Conservation (phyloP, 495 filamentous ascomycete species). For the Tuber umbilicatum region DNA sequence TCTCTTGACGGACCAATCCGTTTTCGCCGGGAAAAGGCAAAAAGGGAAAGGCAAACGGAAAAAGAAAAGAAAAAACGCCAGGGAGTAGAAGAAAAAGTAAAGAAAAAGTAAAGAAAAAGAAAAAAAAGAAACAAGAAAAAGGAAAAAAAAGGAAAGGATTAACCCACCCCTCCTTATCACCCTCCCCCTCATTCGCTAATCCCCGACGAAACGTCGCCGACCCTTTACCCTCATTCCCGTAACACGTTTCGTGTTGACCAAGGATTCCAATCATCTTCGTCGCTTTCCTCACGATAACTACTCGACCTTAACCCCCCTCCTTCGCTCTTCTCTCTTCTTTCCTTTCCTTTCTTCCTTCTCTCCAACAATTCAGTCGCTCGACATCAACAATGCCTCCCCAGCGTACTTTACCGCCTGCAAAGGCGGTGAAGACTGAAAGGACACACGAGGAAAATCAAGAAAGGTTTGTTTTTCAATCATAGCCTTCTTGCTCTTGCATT, state of each 20-base stretch:
- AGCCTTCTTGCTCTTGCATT: constrained; percentile 10
- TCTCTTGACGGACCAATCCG: neutral
- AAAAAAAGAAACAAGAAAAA: neutral
- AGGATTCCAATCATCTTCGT: constrained; percentile 9
- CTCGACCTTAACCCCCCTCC: neutral
- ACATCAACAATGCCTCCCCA: constrained; percentile 36
- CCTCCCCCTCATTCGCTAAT: constrained; percentile 14
- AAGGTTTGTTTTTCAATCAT: constrained; percentile 48
- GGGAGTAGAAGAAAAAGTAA: neutral
- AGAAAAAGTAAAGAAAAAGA: neutral
- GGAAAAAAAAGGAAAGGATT: neutral
- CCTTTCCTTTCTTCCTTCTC: constrained; percentile 13
- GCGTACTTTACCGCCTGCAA: constrained; percentile 35
- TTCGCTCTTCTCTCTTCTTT: constrained; percentile 19
- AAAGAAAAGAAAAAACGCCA: neutral
- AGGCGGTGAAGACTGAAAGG: constrained; percentile 54
- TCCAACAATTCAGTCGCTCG: constrained; percentile 10
- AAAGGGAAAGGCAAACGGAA: neutral
- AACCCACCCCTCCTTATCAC: constrained; percentile 1
- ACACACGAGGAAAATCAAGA: constrained; percentile 90
- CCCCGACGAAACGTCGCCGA: constrained; percentile 22
- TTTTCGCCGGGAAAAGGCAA: neutral
- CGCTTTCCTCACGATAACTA: constrained; percentile 25
- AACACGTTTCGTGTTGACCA: constrained; percentile 35
- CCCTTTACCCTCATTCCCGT: constrained; percentile 29